These are phyloP conservation scores for Rhodocollybia butyracea DNA, from an alignment of 768 basidiomycete species.

Conservation along the genomic window DNA sequence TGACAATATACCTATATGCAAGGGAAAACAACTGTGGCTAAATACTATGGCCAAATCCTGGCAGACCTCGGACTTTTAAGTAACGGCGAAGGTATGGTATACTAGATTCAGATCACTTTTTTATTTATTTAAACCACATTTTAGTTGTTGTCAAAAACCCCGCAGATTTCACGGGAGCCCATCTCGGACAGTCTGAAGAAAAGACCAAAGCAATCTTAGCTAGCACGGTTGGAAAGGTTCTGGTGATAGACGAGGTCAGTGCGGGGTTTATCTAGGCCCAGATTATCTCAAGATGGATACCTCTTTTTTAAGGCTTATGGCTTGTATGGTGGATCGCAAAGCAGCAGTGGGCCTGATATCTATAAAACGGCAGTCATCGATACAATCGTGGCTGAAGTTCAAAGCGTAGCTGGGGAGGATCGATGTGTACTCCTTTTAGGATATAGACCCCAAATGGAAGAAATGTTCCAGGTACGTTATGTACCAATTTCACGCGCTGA, in stretches of 20 bases:
- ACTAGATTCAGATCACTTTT: neutral
- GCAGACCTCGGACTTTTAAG: conserved; percentile 58
- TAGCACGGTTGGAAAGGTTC: conserved; percentile 39
- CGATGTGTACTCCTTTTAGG: conserved; percentile 42
- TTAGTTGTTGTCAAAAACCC: conserved; percentile 67
- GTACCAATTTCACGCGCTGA: neutral
- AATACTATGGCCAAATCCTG: conserved; percentile 62
- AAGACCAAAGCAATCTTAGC: conserved; percentile 60
- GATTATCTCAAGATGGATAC: neutral
- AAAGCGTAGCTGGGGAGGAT: conserved; percentile 44
- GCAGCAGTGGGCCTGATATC: conserved; percentile 20
- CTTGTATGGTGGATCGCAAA: conserved; percentile 28
- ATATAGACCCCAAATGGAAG: conserved; percentile 40
- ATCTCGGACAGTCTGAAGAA: conserved; percentile 57
- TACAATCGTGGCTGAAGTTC: conserved; percentile 45
- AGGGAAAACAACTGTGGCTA: conserved; percentile 72
- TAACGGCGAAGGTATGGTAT: conserved; percentile 62
- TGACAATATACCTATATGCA: too few relatives aligned
- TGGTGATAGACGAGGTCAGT: conserved; percentile 42
- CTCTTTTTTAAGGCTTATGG: conserved; percentile 34
- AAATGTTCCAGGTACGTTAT: conserved; percentile 64
- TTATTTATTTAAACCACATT: neutral
- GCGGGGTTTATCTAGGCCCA: neutral
- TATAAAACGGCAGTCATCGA: conserved; percentile 44
- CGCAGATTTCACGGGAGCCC: conserved; percentile 59